These are phyloP conservation scores for Eimeria falciformis DNA, from an alignment of 169 alveolate species.

Conservation along the genomic window DNA sequence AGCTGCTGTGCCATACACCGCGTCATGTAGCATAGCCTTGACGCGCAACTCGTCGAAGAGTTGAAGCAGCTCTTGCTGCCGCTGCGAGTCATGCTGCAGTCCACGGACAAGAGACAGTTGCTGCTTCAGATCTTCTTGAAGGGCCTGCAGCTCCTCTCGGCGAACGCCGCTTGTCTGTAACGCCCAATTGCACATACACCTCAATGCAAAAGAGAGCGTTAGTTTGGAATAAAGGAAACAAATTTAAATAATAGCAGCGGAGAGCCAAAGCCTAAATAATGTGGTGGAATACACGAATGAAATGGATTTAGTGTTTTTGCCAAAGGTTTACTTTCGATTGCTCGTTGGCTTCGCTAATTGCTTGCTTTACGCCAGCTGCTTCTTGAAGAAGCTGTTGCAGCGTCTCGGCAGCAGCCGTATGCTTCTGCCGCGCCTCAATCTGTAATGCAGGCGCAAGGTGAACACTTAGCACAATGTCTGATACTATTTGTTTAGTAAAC, in stretches of 20 bases:
- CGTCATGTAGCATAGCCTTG: not conserved
- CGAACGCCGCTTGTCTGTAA: not conserved
- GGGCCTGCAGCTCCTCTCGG: not conserved
- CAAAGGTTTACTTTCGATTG: not conserved
- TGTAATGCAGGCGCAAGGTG: not conserved
- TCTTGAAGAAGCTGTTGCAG: conserved; percentile 43
- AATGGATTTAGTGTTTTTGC: not conserved
- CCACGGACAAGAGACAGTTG: not conserved
- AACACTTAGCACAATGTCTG: too few species aligned
- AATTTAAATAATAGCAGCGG: not conserved
- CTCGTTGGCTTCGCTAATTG: conserved; percentile 29
- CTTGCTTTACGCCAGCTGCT: conserved; percentile 14
- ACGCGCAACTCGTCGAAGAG: not conserved
- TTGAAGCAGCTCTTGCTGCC: conserved; percentile 15
- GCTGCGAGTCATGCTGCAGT: conserved; percentile 4
- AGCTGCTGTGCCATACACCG: not conserved
- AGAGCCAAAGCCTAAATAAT: not conserved
- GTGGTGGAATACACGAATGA: not conserved
- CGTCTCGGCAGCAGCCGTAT: conserved; percentile 54
- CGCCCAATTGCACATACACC: not conserved
- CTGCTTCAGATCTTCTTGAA: not conserved
- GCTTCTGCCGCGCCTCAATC: conserved; percentile 43
- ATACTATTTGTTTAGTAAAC: too few species aligned
- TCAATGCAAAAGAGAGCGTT: too few species aligned
- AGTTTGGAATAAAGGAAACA: too few species aligned